Base-by-base conservation (phyloP, 2,329 filamentous ascomycete species). In the Aspergillus tanneri region DNA sequence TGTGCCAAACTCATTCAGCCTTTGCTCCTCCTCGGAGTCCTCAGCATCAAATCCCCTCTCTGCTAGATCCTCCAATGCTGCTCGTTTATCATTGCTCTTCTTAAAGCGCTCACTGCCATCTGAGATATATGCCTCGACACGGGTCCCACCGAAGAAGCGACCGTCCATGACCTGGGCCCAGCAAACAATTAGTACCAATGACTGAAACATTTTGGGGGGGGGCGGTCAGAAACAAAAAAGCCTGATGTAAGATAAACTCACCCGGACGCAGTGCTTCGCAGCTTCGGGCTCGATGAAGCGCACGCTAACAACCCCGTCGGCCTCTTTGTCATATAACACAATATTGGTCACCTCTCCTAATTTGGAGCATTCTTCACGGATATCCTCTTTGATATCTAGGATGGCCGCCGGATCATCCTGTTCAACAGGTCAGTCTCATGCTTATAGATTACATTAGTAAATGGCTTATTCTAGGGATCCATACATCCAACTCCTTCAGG, bases 331-430 rank as follows among this genome's bases (percentile, higher is more conserved):
- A 67, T 87, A 99, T 12, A 99, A 75, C 3, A 93, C 85, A 32
- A 97, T 88, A 63, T 95, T 96, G 24, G 90, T 95, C 27, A 97
- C 89, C 19, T 85, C 79, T 3, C 93, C 93, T 11, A 93, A 76
- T 71, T 95, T 95, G 49, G 82, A 79, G 67, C 90, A 95, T 70
- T 96, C 91, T 42, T 96, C 89, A 37, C 88, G 82, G 47, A 97
- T 88, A 65, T 99, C 93, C 67, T 96, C 87, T 66, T 95, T 95
- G 73, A 97, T 95, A 54, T 97, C 92, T 28, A 95, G 76, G 50
- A 95, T 80, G 1, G 87, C 88, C 0, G 84, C 84, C 2, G 88
- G 84, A 61, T 97, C 91, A 64, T 95, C 88, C 58, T 77, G 44
- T 25, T 36, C 16, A 42, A 10, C 5, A 19, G 18, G 55, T 69